phyloP scores from a whole-genome alignment of 352 stramenopile genomes.

The Blastocystis sp. region DNA sequence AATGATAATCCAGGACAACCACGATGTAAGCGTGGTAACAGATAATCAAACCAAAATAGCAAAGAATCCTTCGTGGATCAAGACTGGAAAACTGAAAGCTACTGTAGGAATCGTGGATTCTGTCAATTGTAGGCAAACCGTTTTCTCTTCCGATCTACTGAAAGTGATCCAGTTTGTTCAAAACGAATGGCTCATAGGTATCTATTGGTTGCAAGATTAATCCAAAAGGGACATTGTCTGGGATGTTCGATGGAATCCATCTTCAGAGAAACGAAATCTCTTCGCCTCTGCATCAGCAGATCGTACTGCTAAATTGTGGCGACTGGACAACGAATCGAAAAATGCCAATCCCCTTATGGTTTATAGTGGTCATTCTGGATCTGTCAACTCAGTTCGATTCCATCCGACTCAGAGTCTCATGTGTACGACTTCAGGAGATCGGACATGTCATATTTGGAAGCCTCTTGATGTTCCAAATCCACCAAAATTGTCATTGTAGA shows the following conservation, averaged over 20 bases:
- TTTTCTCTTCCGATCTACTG: conserved; percentile 44
- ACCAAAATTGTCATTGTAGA: background rate
- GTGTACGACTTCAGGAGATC: conserved; percentile 41
- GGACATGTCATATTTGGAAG: conserved; percentile 53
- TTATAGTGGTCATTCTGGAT: conserved; percentile 29
- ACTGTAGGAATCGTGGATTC: background rate
- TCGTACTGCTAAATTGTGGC: conserved; percentile 32
- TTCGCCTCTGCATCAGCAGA: conserved; percentile 27
- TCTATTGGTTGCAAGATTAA: background rate
- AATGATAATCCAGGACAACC: conserved; percentile 2
- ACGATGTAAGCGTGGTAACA: conserved; percentile 18
- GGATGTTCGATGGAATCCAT: conserved; percentile 29
- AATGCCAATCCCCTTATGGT: background rate
- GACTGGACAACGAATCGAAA: background rate
- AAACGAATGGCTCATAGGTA: conserved; percentile 39
- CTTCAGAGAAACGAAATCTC: background rate
- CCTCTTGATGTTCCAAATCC: background rate
- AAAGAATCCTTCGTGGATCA: conserved; percentile 44
- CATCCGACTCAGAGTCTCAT: conserved; percentile 24
- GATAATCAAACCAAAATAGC: conserved; percentile 14
- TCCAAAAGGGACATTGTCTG: conserved; percentile 35
- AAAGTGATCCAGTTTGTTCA: conserved; percentile 4
- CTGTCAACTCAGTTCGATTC: conserved; percentile 23
- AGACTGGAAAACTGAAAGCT: conserved; percentile 54
- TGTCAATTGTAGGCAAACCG: conserved; percentile 31